Evolutionary conservation across 345 rosid species (phyloP).

Genomic region (Dipteronia sinensis): DNA sequence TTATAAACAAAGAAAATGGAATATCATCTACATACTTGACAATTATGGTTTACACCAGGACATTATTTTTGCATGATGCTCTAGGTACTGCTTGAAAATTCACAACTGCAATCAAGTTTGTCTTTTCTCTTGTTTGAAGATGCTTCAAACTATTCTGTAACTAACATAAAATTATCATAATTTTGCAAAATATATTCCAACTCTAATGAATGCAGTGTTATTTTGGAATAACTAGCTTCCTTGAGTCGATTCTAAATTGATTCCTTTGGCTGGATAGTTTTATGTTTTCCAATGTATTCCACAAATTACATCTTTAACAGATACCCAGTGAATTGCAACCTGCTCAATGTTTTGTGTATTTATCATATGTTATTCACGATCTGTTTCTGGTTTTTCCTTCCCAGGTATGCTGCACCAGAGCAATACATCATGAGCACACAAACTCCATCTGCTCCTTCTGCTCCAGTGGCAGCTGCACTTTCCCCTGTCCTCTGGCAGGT

Average conservation of each 20-base stretch:
- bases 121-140: neutral
- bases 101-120: neutral
- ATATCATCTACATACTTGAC: neutral
- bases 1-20: neutral
- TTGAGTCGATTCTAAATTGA: neutral
- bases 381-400: conserved; percentile 16
- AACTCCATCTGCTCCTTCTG: conserved; percentile 98
- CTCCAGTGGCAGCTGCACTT: conserved; percentile 95
- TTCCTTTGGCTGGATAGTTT: neutral
- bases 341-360: neutral
- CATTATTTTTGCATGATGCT: neutral
- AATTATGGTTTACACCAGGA: neutral
- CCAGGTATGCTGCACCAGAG: conserved; percentile 95
- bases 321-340: neutral
- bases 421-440: conserved; percentile 99
- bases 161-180: neutral
- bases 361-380: neutral
- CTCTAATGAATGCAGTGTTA: neutral
- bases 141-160: neutral
- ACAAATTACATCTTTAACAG: neutral
- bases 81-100: neutral
- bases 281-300: neutral
- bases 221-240: neutral
- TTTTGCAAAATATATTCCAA: neutral
- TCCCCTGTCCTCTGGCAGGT: conserved; percentile 99